Conservation (phyloP, 139 green algal species). For the Pedinophyceae sp. region DNA sequence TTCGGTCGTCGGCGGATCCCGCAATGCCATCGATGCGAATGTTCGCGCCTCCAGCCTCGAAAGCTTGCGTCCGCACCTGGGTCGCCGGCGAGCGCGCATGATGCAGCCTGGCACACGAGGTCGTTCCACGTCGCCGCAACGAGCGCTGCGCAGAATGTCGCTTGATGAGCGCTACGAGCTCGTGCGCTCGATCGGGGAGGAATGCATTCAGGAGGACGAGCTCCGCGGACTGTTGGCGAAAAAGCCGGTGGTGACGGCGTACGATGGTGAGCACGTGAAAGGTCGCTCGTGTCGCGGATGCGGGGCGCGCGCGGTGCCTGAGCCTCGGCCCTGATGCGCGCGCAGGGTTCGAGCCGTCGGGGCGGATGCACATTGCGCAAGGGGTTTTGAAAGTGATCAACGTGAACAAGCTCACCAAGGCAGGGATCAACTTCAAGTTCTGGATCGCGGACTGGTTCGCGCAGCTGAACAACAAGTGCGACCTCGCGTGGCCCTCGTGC, state of each 20-base stretch:
- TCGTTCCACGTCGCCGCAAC: too few species aligned
- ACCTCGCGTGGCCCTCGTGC: too few species aligned
- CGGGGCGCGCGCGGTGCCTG: neutral
- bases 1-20: too few species aligned
- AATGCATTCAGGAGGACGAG: constrained; percentile 88
- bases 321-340: neutral
- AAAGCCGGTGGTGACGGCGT: constrained; percentile 72
- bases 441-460: constrained; percentile 91
- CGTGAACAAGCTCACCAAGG: constrained; percentile 95
- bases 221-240: constrained; percentile 70
- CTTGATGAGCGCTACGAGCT: constrained; percentile 75
- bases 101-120: too few species aligned
- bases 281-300: too few species aligned
- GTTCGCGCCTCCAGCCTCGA: too few species aligned
- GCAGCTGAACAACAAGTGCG: constrained; percentile 95
- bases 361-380: constrained; percentile 96
- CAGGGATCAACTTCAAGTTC: constrained; percentile 90
- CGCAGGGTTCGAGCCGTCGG: constrained; percentile 89
- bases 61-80: too few species aligned
- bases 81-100: too few species aligned
- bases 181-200: constrained; percentile 64
- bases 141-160: constrained; percentile 59
- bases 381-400: constrained; percentile 97
- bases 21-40: too few species aligned
- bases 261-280: too few species aligned